Evolutionary conservation across 2,329 filamentous ascomycete species (phyloP), one percentile per base, ranked within the genome.

Genomic region (Diaporthe sp.): DNA sequence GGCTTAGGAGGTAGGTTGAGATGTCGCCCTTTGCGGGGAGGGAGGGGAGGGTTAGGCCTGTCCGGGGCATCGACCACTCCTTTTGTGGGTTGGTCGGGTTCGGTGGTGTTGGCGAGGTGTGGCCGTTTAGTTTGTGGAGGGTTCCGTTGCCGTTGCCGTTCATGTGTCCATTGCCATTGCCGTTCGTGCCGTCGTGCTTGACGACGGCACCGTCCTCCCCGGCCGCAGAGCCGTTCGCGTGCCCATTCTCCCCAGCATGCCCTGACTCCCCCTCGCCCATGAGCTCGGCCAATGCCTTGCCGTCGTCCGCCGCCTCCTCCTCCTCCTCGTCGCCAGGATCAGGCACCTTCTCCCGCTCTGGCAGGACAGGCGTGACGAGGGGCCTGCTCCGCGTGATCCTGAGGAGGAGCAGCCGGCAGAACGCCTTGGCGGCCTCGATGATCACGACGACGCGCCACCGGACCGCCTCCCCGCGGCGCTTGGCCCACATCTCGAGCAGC

Each of bases 401-500:
- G 80, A 98, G 86, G 69, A 98, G 87, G 47, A 97, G 84, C 63
- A 98, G 85, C 70, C 94, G 88, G 81, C 96, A 98, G 12, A 97
- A 78, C 3, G 96, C 96, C 84, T 98, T 98, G 80, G 97, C 86
- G 0, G 91, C 89, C 84, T 99, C 97, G 30, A 99, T 87, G 4
- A 97, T 81, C 15, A 98, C 92, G 8, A 98, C 91, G 0, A 97
- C 91, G 69, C 94, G 92, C 97, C 97, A 99, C 39, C 95, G 91
- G 35, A 93, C 85, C 79, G 90, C 92, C 82, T 97, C 95, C 25
- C 94, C 94, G 76, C 92, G 92, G 65, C 96, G 90, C 84, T 97
- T 97, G 37, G 96, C 96, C 37, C 94, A 91, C 97, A 99, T 99
- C 83, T 99, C 97, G 90, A 96, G 97, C n/a, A 99, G 86, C 39